Evolutionary conservation across 176 grass and related monocot species (phyloP).

Genomic region (Bothriochloa decipiens): DNA sequence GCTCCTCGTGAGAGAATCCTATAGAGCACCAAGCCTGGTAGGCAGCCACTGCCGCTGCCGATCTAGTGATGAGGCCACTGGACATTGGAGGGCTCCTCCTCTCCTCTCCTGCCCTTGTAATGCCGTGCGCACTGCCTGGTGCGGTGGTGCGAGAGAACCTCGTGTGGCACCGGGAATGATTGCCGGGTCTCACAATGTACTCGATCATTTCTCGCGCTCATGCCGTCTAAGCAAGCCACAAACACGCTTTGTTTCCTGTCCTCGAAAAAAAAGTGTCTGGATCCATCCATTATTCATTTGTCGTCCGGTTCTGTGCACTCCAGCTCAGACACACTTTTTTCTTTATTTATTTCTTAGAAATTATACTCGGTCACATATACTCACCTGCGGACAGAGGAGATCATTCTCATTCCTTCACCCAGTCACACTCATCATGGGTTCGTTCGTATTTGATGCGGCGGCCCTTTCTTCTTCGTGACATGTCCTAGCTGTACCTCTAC

Average conservation of each 20-base stretch:
- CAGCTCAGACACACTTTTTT: slow-evolving; percentile 23
- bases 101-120: background rate
- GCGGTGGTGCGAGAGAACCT: slow-evolving; percentile 11
- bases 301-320: slow-evolving; percentile 27
- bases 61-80: background rate
- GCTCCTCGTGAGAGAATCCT: background rate
- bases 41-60: slow-evolving; percentile 15
- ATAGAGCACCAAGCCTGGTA: background rate
- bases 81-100: background rate
- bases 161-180: slow-evolving; percentile 17
- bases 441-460: slow-evolving; percentile 8
- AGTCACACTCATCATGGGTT: slow-evolving; percentile 28
- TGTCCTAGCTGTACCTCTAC: slow-evolving; percentile 31
- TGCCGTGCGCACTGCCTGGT: background rate
- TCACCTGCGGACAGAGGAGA: background rate
- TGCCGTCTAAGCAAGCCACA: background rate
- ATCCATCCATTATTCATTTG: slow-evolving; percentile 15
- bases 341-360: background rate
- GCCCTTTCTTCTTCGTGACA: slow-evolving; percentile 23
- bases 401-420: slow-evolving; percentile 17
- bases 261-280: background rate
- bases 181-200: background rate
- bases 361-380: background rate
- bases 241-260: background rate
- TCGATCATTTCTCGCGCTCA: slow-evolving; percentile 12